phyloP scores from a whole-genome alignment of 1,284 basidiomycete species.

The Fomitopsis schrenkii region DNA sequence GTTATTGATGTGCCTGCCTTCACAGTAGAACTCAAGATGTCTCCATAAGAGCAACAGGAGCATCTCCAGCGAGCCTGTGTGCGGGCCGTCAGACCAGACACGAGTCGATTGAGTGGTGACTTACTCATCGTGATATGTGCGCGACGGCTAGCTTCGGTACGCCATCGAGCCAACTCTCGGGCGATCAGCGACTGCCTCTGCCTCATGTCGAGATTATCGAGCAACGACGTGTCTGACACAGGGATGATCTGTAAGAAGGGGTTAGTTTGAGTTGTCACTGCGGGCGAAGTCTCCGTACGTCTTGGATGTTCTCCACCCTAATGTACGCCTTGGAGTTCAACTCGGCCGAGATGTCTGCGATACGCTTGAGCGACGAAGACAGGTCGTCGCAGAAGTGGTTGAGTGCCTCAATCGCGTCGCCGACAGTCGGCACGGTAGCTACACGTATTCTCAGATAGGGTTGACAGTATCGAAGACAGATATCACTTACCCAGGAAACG shows the following conservation, averaged over 20 bases:
- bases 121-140: conserved; percentile 53
- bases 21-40: conserved; percentile 67
- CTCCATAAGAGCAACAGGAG: conserved; percentile 83
- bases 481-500: conserved; percentile 33
- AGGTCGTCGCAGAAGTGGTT: conserved; percentile 60
- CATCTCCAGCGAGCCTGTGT: conserved; percentile 74
- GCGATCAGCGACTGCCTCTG: conserved; percentile 65
- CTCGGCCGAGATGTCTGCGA: conserved; percentile 66
- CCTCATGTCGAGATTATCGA: conserved; percentile 61
- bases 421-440: conserved; percentile 76
- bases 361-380: conserved; percentile 56
- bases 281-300: conserved; percentile 38
- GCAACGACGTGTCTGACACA: conserved; percentile 47
- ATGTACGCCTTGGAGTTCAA: conserved; percentile 69
- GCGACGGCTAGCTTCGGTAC: conserved; percentile 37
- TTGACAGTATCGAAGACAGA: conserved; percentile 7
- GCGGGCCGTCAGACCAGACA: background rate
- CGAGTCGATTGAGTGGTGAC: conserved; percentile 16
- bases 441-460: conserved; percentile 8
- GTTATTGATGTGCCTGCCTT: conserved; percentile 34
- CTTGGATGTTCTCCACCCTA: conserved; percentile 66
- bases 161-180: conserved; percentile 53
- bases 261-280: background rate
- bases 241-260: conserved; percentile 43
- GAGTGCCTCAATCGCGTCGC: conserved; percentile 70